Base-by-base conservation (phyloP, 164 flowering plant species). In the Warburgia ugandensis region DNA sequence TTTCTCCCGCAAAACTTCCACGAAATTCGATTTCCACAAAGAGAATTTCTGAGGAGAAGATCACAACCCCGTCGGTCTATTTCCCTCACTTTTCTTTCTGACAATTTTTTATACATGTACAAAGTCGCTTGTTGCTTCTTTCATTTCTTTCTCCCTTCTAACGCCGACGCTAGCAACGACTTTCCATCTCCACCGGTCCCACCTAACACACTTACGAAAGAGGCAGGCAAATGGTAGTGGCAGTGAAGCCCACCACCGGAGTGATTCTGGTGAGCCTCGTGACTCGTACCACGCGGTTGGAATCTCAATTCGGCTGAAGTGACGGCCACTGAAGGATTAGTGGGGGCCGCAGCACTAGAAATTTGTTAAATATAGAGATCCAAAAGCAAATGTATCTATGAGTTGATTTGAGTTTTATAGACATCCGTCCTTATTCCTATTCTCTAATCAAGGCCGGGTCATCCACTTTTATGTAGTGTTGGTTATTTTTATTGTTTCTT, bases 11-110 rank as follows among this genome's bases (percentile, higher is more conserved):
- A 72, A 32, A 37, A 75, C 77, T n/a, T 46, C 62, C 48, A 75
- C 80, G 60, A 72, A 67, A 28, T 75, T 75, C 60, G 80, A 75
- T 20, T 75, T 75, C 59, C 77, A 75, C 38, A 75, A 75, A 55
- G 80, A 75, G 52, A 75, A 75, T 37, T 75, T 75, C 51, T 75
- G 52, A 64, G 16, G 0, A 7, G 29, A 12, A 7, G 30, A 7
- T 2, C 45, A 25, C 14, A 17, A 16, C 19, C 16, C 10, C 48
- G 16, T 10, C 48, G 12, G 16, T 45, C 13, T 1, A 23, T 26
- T n/a, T 13, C 31, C 7, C 14, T n/a, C n/a, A n/a, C n/a, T n/a
- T n/a, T n/a, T n/a, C n/a, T n/a, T n/a, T n/a, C n/a, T n/a, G n/a
- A n/a, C n/a, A n/a, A 39, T 16, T 11, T 39, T 22, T 14, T 39